phyloP scores from a whole-genome alignment of 2,329 filamentous ascomycete species.

The Dryadomyces quercus-mongolicae region DNA sequence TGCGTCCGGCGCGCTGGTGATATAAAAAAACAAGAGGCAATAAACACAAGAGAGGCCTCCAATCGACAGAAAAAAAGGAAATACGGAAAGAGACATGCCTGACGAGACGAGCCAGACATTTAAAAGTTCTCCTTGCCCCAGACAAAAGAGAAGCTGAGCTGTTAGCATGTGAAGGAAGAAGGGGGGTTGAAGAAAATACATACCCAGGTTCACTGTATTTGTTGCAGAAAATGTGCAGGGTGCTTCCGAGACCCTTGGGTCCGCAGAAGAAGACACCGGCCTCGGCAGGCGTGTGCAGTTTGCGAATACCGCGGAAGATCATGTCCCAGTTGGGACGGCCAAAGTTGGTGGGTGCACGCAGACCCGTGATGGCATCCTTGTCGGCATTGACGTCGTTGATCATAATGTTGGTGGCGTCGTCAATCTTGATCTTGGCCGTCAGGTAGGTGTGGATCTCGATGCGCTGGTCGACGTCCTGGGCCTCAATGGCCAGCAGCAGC shows the following conservation, averaged over 20 bases:
- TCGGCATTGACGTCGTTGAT: conserved; percentile 80
- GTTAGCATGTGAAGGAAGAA: conserved; percentile 14
- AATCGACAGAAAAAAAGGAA: too few species aligned
- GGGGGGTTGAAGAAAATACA: conserved; percentile 23
- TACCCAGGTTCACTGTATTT: conserved; percentile 76
- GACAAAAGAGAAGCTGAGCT: conserved; percentile 46
- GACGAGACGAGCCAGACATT: conserved; percentile 3
- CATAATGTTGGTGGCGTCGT: conserved; percentile 85
- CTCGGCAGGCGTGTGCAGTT: conserved; percentile 62
- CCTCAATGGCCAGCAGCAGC: conserved; percentile 71
- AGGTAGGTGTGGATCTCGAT: conserved; percentile 88
- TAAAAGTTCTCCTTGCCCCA: conserved; percentile 63
- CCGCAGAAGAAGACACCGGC: conserved; percentile 79
- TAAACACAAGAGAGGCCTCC: conserved; percentile 2
- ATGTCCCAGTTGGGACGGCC: conserved; percentile 83
- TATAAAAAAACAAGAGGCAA: conserved; percentile 1
- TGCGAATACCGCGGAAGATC: conserved; percentile 74
- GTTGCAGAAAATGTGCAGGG: conserved; percentile 73
- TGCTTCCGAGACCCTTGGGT: conserved; percentile 65
- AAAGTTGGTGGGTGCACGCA: conserved; percentile 74
- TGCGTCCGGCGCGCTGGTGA: conserved; percentile 11
- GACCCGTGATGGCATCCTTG: conserved; percentile 72
- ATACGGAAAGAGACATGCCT: neutral
- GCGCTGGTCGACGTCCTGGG: conserved; percentile 69
- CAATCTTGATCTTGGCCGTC: conserved; percentile 74